These are phyloP conservation scores for Colletotrichum somersetense DNA, from an alignment of 2,329 filamentous ascomycete genomes.

Conservation along the genomic window DNA sequence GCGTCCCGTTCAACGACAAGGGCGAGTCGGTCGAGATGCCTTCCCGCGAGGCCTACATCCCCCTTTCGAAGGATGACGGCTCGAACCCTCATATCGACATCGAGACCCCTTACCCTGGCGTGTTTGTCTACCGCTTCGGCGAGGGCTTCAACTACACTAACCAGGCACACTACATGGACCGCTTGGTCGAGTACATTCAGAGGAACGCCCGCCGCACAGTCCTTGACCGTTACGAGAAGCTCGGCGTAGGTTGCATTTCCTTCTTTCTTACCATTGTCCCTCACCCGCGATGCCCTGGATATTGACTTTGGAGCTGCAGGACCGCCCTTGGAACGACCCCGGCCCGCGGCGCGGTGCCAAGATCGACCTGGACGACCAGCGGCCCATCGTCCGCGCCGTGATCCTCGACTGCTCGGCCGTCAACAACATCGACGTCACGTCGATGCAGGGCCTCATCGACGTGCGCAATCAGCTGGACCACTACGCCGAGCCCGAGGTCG, in stretches of 20 bases:
- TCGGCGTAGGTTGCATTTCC: slow-evolving; percentile 55
- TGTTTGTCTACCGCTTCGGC: slow-evolving; percentile 65
- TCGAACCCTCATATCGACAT: slow-evolving; percentile 60
- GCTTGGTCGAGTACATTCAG: slow-evolving; percentile 55
- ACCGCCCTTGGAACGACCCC: slow-evolving; percentile 70
- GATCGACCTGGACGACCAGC: slow-evolving; percentile 49
- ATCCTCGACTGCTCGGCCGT: slow-evolving; percentile 70
- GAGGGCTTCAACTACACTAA: slow-evolving; percentile 68
- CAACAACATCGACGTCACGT: slow-evolving; percentile 69
- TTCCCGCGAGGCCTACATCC: slow-evolving; percentile 55
- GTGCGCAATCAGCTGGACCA: slow-evolving; percentile 66
- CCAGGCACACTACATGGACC: slow-evolving; percentile 61
- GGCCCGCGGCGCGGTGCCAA: slow-evolving; percentile 54
- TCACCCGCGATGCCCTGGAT: no score
- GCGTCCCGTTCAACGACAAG: slow-evolving; percentile 39
- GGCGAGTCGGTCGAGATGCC: slow-evolving; percentile 38
- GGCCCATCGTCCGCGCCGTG: slow-evolving; percentile 65
- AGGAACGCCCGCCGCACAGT: slow-evolving; percentile 57
- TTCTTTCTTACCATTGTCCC: not conserved
- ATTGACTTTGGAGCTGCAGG: slow-evolving; percentile 41
- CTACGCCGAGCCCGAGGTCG: slow-evolving; percentile 61
- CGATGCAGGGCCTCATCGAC: slow-evolving; percentile 68
- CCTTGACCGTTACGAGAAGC: slow-evolving; percentile 57
- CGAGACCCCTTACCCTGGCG: slow-evolving; percentile 59
- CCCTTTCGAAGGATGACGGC: slow-evolving; percentile 56